Base-by-base conservation (phyloP, 2,329 filamentous ascomycete species). In the Trichophyton equinum region DNA sequence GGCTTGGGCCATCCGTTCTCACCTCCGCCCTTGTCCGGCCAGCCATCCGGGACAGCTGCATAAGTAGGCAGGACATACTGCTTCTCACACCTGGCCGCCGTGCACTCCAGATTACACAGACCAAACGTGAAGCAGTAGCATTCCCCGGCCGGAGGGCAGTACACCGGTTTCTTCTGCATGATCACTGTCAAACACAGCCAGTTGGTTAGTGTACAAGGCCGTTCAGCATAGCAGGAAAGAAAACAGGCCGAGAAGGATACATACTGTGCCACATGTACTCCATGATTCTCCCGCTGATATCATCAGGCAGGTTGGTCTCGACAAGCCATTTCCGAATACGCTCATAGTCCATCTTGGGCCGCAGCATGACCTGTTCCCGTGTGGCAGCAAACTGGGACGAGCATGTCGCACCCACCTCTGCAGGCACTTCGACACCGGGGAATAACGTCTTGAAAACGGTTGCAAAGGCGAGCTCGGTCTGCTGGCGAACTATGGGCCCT, bases 71-170 rank as follows among this genome's bases (percentile, higher is more conserved):
- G 74, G 1, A 73, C 74, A 68, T 87, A 88, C 61, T 82, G 79
- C 1, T 78, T 78, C 3, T 78, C 72, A 67, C 85, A 87, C 44
- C 46, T 53, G 15, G 59, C 62, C 8, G 51, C 57, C 4, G 64
- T 65, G 59, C 75, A 77, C 13, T 63, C 65, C 15, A 82, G 65
- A 60, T 78, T 65, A 70, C 85, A 88, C 27, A 85, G 66, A 0
- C 85, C 85, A 66, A 84, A 88, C 15, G 83, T 78, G 46, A 84
- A 81, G 72, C 85, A 88, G 69, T 87, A 87, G 68, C 85, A 88
- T 7, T 82, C 79, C 53, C 76, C 72, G 1, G 82, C 82, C 18
- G 75, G 74, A 0, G 85, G 85, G 65, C 85, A 88, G 65, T 85
- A 78, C 1, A 85, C 77, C 5, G 78, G 69, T 25, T 78, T 71